These are phyloP conservation scores for Fusarium denticulatum DNA, from an alignment of 2,329 filamentous ascomycete genomes.

Conservation along the genomic window DNA sequence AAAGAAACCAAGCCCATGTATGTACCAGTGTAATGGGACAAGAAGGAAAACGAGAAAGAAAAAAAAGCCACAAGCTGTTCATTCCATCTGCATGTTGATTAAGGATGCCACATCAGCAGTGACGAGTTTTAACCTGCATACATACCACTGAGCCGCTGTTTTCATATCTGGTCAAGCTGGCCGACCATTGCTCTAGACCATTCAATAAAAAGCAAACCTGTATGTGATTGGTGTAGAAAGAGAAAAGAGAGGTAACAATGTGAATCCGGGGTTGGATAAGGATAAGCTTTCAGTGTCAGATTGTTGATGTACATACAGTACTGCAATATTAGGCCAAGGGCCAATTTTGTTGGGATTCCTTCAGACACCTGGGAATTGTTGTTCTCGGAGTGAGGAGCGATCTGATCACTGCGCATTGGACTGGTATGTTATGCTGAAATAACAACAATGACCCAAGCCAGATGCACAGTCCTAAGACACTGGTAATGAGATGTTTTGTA, in stretches of 20 bases:
- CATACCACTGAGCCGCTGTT: constrained; percentile 2
- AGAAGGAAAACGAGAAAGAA: background rate
- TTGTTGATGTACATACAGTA: background rate
- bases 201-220: constrained; percentile 13
- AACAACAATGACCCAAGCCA: constrained; percentile 1
- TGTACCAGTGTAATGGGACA: background rate
- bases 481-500: constrained; percentile 4
- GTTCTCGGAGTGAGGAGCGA: background rate
- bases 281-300: background rate
- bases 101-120: constrained; percentile 9
- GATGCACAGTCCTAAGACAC: constrained; percentile 15
- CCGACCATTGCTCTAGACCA: background rate
- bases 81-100: constrained; percentile 1
- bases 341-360: constrained; percentile 18
- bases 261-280: constrained; percentile 18
- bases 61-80: constrained; percentile 1
- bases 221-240: constrained; percentile 6
- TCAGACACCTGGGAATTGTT: constrained; percentile 10
- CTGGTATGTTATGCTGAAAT: background rate
- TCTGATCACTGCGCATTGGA: background rate
- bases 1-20: background rate
- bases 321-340: background rate
- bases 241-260: constrained; percentile 13
- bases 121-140: constrained; percentile 21
- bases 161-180: constrained; percentile 2